phyloP scores from a whole-genome alignment of 2,329 filamentous ascomycete species.

The Trichoderma asperellum region DNA sequence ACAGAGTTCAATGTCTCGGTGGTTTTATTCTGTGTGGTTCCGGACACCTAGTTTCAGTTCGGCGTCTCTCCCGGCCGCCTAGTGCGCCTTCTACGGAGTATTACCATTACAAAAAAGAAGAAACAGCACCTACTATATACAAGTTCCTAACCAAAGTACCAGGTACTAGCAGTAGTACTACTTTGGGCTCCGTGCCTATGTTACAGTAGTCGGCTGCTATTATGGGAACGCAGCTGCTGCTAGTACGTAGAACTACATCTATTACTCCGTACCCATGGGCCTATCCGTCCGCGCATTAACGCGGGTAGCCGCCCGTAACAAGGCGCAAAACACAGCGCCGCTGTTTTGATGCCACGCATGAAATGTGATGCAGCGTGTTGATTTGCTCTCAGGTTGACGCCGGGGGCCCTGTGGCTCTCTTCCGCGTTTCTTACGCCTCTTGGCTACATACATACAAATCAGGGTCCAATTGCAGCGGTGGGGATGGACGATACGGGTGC shows the following conservation, averaged over 20 bases:
- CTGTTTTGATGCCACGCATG: not conserved
- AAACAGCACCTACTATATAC: not conserved
- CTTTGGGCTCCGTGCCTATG: too few species aligned
- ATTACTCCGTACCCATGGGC: not conserved
- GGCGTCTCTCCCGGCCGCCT: constrained; percentile 13
- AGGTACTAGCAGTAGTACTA: too few species aligned
- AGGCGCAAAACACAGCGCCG: constrained; percentile 9
- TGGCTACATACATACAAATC: not conserved
- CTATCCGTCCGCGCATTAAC: constrained; percentile 2
- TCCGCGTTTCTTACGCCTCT: not conserved
- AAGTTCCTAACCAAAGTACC: too few species aligned
- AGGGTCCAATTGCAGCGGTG: constrained; percentile 22
- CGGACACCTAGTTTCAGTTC: constrained; percentile 21
- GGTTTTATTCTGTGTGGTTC: constrained; percentile 3
- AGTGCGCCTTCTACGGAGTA: constrained; percentile 13
- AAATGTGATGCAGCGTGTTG: constrained; percentile 1
- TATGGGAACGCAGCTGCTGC: not conserved
- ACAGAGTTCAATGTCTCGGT: constrained; percentile 11
- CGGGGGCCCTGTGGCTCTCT: not conserved
- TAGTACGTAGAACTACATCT: too few species aligned
- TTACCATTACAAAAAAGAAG: not conserved
- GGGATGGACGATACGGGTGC: constrained; percentile 9
- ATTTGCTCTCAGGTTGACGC: not conserved
- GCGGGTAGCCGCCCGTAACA: constrained; percentile 10
- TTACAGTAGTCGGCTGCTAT: not conserved